Evolutionary conservation across 176 grass and related monocot genomes (phyloP).

Genomic region (Pharus latifolius): DNA sequence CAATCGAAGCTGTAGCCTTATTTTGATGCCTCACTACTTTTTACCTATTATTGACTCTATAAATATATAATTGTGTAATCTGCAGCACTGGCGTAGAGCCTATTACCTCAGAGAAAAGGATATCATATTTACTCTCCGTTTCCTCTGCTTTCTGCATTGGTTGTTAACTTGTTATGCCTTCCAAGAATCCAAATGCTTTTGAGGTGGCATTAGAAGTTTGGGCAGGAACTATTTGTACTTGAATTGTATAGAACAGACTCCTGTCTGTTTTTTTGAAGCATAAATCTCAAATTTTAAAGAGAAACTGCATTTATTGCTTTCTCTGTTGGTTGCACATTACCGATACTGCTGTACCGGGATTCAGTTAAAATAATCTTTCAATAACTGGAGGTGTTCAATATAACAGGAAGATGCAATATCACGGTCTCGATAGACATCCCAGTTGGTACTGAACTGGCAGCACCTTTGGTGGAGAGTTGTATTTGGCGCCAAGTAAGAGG

Average conservation of each 20-base stretch:
- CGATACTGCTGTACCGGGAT: neutral
- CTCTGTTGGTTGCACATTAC: neutral
- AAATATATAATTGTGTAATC: neutral
- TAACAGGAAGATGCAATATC: constrained; percentile 73
- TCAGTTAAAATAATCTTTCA: neutral
- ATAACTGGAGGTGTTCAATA: neutral
- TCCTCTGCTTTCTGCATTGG: neutral
- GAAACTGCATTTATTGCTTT: neutral
- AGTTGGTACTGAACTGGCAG: constrained; percentile 54
- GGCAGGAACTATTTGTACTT: neutral
- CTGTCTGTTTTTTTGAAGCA: neutral
- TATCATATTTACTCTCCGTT: neutral
- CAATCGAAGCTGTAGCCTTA: neutral
- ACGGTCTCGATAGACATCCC: constrained; percentile 56
- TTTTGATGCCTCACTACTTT: neutral
- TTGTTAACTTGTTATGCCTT: neutral
- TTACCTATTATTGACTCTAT: neutral
- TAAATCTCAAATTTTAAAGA: neutral
- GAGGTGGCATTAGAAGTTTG: neutral
- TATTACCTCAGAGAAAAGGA: neutral
- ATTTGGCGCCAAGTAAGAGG: constrained; percentile 76
- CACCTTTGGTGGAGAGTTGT: constrained; percentile 50
- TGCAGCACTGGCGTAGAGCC: neutral
- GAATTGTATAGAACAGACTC: neutral
- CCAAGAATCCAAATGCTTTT: neutral